Evolutionary conservation across 768 basidiomycete genomes (phyloP), one percentile per base, ranked within the genome.

Genomic region (Trametes coccinea): DNA sequence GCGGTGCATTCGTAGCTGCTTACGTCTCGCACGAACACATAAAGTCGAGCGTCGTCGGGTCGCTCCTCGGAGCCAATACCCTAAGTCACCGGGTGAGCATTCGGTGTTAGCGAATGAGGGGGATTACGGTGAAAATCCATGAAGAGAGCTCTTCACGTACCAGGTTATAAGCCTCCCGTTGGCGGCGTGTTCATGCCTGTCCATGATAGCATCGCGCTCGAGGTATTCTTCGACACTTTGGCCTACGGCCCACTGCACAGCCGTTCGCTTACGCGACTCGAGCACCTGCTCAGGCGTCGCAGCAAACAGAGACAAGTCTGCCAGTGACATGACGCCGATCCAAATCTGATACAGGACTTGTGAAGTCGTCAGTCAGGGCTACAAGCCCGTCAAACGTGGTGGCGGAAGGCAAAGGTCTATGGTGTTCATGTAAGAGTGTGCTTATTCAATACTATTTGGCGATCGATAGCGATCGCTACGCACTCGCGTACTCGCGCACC

Each of bases 21-120:
- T 66, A 88, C 87, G 84, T 87, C 74, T 85, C 82, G 66, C 85
- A 87, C 17, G 85, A 79, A 66, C 80, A 86, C 67, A 82, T 69
- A 67, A 86, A 87, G 53, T 84, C 78, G 4, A 86, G 62, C 2
- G 83, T 79, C 4, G 73, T 70, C 0, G 84, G 81, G 56, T 83
- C 70, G 50, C 76, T 74, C 49, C 84, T 75, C 1, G 81, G 82
- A 34, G 81, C 84, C 13, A 89, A 73, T 7, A 88, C 81, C 87
- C 86, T 87, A 56, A 37, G 45, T 33, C 34, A 11, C 22, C 22
- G 22, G 22, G 22, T 22, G 22, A 22, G 22, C 22, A 22, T 22
- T 22, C 22, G 22, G 22, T 22, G 22, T 22, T 22, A 22, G 22
- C 22, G 22, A 22, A 22, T 22, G 22, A 22, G 22, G 22, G 22